phyloP scores from a whole-genome alignment of 1,139 yeast species.

The Lodderomyces parapsilosis region DNA sequence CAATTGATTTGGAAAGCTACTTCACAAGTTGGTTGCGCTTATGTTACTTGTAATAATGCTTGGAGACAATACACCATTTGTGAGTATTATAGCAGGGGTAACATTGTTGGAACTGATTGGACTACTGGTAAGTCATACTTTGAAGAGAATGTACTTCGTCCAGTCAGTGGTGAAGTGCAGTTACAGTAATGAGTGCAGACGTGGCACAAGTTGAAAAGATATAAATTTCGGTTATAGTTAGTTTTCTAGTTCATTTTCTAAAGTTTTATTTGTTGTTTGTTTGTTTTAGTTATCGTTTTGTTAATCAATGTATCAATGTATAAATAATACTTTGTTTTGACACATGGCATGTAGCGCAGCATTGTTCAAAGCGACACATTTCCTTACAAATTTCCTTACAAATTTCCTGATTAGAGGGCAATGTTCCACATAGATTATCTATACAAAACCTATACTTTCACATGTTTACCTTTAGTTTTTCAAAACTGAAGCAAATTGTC shows the following conservation, averaged over 20 bases:
- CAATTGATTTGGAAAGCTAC: slow-evolving; percentile 81
- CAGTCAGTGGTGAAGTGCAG: slow-evolving; percentile 12
- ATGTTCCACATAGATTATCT: background rate
- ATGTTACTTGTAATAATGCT: slow-evolving; percentile 46
- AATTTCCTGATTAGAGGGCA: background rate
- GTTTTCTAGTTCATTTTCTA: background rate
- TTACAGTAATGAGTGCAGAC: no score
- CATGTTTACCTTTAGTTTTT: slow-evolving; percentile 34
- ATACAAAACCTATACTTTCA: slow-evolving; percentile 1
- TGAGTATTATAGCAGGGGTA: slow-evolving; percentile 65
- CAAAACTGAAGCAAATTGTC: slow-evolving; percentile 67
- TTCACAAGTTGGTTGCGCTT: slow-evolving; percentile 71
- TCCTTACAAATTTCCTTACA: no score
- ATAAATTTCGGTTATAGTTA: no score
- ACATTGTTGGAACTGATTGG: slow-evolving; percentile 40
- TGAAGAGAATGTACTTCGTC: slow-evolving; percentile 51
- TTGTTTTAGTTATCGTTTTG: no score
- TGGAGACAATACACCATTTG: slow-evolving; percentile 61
- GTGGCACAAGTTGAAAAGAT: no score
- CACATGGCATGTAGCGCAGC: no score
- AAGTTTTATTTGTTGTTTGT: no score
- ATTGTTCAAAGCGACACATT: no score
- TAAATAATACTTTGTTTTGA: background rate
- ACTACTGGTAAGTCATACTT: slow-evolving; percentile 41
- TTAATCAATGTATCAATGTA: background rate